A percentile compares a stretch with the other conserved stretches of the same genome.
Conservation (phyloP, 495 filamentous ascomycete genomes). For the Gamarada debralockiae region DNA sequence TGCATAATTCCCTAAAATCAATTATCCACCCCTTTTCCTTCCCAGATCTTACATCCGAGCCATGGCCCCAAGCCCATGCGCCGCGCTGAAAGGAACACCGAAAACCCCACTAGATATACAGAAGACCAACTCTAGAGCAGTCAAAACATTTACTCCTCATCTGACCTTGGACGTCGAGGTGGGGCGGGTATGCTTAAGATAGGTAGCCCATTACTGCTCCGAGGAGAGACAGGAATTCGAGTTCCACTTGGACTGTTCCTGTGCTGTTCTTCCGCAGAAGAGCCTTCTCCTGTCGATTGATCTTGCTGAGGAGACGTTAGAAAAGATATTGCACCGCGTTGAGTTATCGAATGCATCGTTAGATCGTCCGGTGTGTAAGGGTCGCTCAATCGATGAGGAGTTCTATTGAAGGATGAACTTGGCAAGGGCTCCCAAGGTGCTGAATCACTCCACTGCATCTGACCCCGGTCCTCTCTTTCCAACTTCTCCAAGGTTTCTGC, state of each 20-base stretch:
- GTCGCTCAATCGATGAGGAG: conserved; percentile 12
- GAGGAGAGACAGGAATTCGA: conserved; percentile 10
- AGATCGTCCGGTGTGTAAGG: conserved; percentile 19
- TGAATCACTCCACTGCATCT: not conserved
- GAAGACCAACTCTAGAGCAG: not conserved
- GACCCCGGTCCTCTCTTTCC: not conserved
- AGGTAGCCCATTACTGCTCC: conserved; percentile 8
- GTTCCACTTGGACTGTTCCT: not conserved
- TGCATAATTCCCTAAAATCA: not conserved
- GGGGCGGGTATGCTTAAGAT: conserved; percentile 23
- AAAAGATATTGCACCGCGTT: conserved; percentile 22
- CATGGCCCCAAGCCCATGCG: not conserved
- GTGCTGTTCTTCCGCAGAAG: not conserved
- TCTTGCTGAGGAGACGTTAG: conserved; percentile 7
- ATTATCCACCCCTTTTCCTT: not conserved
- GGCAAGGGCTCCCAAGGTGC: not conserved
- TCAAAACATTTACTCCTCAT: conserved; percentile 2
- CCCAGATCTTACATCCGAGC: not conserved
- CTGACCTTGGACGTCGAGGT: conserved; percentile 7
- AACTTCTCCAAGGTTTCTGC: conserved; percentile 16
- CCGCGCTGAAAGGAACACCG: not conserved
- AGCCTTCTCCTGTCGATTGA: not conserved
- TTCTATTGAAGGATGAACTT: not conserved
- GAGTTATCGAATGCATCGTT: conserved; percentile 12
- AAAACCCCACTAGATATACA: too few species aligned